Evolutionary conservation across 139 green algal genomes (phyloP), one percentile per base, ranked within the genome.

Genomic region (Zygnema cylindricum): DNA sequence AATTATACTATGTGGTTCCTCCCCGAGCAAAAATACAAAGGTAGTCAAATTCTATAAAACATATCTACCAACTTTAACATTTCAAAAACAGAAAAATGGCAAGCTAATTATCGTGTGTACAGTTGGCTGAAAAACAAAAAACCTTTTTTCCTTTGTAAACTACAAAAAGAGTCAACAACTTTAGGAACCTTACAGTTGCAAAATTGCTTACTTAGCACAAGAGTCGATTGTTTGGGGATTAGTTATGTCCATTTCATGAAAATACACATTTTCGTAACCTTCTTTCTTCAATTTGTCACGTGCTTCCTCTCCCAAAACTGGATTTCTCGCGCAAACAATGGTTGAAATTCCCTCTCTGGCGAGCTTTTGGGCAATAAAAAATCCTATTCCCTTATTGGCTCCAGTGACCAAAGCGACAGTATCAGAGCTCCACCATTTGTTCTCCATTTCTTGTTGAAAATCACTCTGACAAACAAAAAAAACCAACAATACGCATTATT

Each of bases 321-420:
- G 36, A 43, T 92, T 86, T n/a, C 88, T 42, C 22, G 88, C 88
- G 21, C 82, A 81, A 23, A 90, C 38, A 7, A 92, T 33, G 7
- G 57, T 79, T 32, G 84, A 77, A 33, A 92, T 0, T n/a, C 89
- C 89, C 75, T 92, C 42, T 33, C 57, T 25, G 23, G 76, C 88
- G 41, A 92, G 55, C 35, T 89, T 39, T 49, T 69, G 25, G 25
- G 89, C 88, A 32, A 92, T 92, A 22, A 86, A 32, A n/a, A 92
- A 93, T 1, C 89, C 89, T 25, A 92, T 92, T 0, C 89, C 89
- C 33, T 92, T 92, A 84, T 92, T 92, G 33, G 78, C 77, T 55
- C 86, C 79, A 0, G 87, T 91, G 22, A 92, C 86, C 30, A 91
- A 43, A 33, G 87, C 87, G 33, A 89, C 84, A 38, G 81, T 87